A percentile compares a stretch with the other conserved stretches of the same genome.
Conservation (phyloP, 1,139 yeast species). For the Starmera stellimalicola region DNA sequence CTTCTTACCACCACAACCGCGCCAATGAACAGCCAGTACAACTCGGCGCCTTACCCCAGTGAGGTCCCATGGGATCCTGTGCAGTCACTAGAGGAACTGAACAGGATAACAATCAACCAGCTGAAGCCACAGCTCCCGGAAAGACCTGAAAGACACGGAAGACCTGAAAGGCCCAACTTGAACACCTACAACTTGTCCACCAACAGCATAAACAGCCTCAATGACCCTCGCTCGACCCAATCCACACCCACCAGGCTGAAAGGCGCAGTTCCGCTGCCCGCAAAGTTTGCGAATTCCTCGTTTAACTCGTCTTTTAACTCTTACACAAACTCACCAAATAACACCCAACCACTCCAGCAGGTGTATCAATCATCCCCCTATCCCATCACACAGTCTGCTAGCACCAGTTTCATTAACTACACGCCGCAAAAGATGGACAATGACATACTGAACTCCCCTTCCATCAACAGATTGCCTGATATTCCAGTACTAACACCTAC, state of each 20-base stretch:
- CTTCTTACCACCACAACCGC: too few species aligned
- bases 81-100: slow-evolving; percentile 13
- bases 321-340: too few species aligned
- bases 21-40: too few species aligned
- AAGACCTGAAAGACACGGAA: neutral
- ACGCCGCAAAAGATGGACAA: too few species aligned
- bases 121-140: slow-evolving; percentile 3
- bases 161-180: neutral
- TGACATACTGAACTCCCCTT: slow-evolving; percentile 10
- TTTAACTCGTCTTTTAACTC: too few species aligned
- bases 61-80: slow-evolving; percentile 10
- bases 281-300: neutral
- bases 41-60: slow-evolving; percentile 4
- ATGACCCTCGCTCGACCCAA: slow-evolving; percentile 2
- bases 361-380: too few species aligned
- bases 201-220: slow-evolving; percentile 3
- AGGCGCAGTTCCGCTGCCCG: slow-evolving; percentile 1
- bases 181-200: neutral
- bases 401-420: too few species aligned
- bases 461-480: slow-evolving; percentile 12
- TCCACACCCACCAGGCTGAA: neutral
- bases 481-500: slow-evolving; percentile 12
- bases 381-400: too few species aligned
- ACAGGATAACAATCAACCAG: neutral
- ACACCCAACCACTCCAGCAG: too few species aligned